Evolutionary conservation across 1,284 basidiomycete genomes (phyloP), one percentile per base, ranked within the genome.

Genomic region (Sporisorium exsertum): DNA sequence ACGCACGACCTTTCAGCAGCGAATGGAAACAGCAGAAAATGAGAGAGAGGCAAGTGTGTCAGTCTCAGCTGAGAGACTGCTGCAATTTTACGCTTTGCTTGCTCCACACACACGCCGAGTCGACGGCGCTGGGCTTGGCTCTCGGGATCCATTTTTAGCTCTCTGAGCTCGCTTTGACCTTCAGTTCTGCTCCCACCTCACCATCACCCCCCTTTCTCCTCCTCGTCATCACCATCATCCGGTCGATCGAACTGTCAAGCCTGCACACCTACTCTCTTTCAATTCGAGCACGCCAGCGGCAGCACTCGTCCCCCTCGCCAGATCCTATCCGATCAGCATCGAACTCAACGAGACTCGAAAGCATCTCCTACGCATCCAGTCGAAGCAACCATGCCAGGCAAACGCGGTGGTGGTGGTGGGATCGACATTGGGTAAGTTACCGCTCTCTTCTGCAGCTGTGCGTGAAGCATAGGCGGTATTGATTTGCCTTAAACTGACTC

Each of bases 381-480:
- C 29, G 12, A 12, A 37, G 29, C 20, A 53, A 55, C 64, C 32
- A 80, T 80, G 78, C 61, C 72, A 43, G 61, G 65, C 27, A 75
- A 79, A 64, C 68, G 77, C 13, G 73, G 66, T 22, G 77, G 68
- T 46, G 74, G 73, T 13, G 68, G 78, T 37, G 69, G 77, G 18
- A 56, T 77, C 37, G 79, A 80, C 26, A 68, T 77, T 18, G 72
- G 79, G 78, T 80, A 56, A 72, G 78, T 68, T 13, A 7, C 6
- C 27, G 7, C 16, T 16, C 13, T 8, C 27, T n/a, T 29, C 10
- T 6, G 8, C 37, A 40, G 16, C 4, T 40, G 37, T 12, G 22
- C 7, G 27, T 3, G 4, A 0, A 29, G 5, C 26, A 27, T 8
- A 29, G 29, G 47, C 26, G 37, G 5, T 40, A 16, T 16, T n/a